A percentile compares a stretch with the other conserved stretches of the same genome.
Conservation (phyloP, 2,329 filamentous ascomycete species). For the Colletotrichum kahawae region DNA sequence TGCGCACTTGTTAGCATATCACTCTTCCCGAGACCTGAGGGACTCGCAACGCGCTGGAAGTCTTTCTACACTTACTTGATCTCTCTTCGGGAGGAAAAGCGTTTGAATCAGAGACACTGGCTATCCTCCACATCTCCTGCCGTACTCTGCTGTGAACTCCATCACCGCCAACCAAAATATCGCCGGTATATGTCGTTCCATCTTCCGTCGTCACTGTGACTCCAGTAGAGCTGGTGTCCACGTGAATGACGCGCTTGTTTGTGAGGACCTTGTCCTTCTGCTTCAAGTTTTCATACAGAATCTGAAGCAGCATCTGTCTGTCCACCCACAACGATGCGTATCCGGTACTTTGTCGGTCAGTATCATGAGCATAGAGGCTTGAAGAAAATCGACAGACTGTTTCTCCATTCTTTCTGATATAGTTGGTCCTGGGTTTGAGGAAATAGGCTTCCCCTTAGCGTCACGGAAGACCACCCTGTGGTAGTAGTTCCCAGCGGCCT, state of each 20-base stretch:
- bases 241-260: conserved; percentile 1
- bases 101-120: conserved; percentile 24
- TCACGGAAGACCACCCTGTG: not conserved
- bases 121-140: conserved; percentile 31
- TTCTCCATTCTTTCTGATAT: not conserved
- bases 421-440: conserved; percentile 4
- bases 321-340: conserved; percentile 40
- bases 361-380: not conserved
- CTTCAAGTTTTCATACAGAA: conserved; percentile 36
- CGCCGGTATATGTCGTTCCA: conserved; percentile 33
- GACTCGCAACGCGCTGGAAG: accelerated
- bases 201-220: conserved; percentile 34
- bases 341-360: conserved; percentile 15
- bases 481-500: conserved; percentile 22
- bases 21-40: not conserved
- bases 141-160: conserved; percentile 44
- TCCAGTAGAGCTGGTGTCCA: conserved; percentile 7
- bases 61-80: not conserved
- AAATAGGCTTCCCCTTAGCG: conserved; percentile 18
- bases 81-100: conserved; percentile 26
- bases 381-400: not conserved
- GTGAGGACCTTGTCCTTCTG: conserved; percentile 28
- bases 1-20: not conserved
- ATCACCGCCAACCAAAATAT: conserved; percentile 43
- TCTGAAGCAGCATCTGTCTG: conserved; percentile 37